Evolutionary conservation across 2,329 filamentous ascomycete genomes (phyloP).

Genomic region (Colletotrichum gigasporum): DNA sequence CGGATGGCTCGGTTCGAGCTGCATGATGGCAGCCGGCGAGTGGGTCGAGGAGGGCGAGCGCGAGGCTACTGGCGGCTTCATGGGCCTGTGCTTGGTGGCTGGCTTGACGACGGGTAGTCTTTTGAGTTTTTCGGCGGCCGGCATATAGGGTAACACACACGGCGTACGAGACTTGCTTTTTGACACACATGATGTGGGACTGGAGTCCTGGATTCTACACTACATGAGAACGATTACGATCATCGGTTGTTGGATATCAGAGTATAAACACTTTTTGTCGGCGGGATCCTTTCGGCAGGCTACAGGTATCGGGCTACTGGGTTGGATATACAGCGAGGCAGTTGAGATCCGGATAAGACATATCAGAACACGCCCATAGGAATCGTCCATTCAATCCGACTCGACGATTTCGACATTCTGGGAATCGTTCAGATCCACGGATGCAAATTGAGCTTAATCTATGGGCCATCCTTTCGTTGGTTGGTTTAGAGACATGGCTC

Average conservation of each 20-base stretch:
- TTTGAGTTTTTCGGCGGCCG: conserved; percentile 80
- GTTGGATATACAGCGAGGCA: no score
- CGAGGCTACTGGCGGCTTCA: conserved; percentile 91
- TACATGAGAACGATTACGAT: not conserved
- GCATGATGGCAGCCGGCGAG: conserved; percentile 89
- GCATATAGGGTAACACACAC: conserved; percentile 43
- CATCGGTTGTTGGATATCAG: no score
- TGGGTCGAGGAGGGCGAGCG: conserved; percentile 86
- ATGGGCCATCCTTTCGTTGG: not conserved
- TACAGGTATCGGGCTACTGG: no score
- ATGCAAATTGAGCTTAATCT: conserved; percentile 2
- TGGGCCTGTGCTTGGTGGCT: conserved; percentile 88
- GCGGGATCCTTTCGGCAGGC: no score
- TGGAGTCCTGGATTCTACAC: not conserved
- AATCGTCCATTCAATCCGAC: no score
- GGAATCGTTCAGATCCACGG: not conserved
- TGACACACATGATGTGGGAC: not conserved
- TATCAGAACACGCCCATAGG: no score
- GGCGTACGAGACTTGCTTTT: not conserved
- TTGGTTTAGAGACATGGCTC: not conserved
- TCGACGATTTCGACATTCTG: no score
- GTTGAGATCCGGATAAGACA: no score
- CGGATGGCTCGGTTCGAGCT: conserved; percentile 85
- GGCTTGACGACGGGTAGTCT: conserved; percentile 88
- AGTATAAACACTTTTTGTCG: no score